phyloP scores from a whole-genome alignment of 148 eudicot species.

The Diospyros kaki region DNA sequence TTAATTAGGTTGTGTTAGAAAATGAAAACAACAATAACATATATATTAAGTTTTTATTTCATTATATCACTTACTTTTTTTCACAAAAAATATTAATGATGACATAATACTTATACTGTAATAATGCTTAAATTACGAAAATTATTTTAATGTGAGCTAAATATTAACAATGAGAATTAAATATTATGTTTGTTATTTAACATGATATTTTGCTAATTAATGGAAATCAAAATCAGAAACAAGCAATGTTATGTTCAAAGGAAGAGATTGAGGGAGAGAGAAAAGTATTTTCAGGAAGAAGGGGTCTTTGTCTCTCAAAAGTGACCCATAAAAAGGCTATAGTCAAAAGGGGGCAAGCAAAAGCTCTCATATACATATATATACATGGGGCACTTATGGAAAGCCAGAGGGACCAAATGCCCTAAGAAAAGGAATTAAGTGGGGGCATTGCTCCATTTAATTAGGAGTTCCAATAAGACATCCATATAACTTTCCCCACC shows the following conservation, averaged over 20 bases:
- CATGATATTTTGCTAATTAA: not conserved
- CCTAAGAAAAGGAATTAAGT: constrained; percentile 21
- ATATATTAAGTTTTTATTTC: too few species aligned
- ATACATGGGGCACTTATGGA: constrained; percentile 11
- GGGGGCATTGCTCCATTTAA: constrained; percentile 33
- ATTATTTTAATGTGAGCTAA: not conserved
- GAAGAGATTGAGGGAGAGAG: not conserved
- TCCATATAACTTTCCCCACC: constrained; percentile 27
- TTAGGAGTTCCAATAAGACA: constrained; percentile 25
- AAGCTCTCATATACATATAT: not conserved
- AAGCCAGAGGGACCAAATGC: constrained; percentile 24
- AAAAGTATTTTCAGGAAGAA: not conserved
- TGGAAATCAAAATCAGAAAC: not conserved
- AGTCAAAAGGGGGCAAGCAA: constrained; percentile 50
- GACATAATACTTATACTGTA: too few species aligned
- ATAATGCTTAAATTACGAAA: too few species aligned
- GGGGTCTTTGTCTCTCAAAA: constrained; percentile 44
- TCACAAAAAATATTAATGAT: too few species aligned
- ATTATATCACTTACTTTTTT: too few species aligned
- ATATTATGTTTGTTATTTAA: not conserved
- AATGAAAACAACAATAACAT: too few species aligned
- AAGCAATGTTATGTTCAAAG: not conserved
- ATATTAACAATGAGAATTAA: not conserved
- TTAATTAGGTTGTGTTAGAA: too few species aligned
- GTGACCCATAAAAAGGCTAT: constrained; percentile 36